Evolutionary conservation across 305 asterid species (phyloP), one percentile per base, ranked within the genome.

Genomic region (Nicotiana rustica): DNA sequence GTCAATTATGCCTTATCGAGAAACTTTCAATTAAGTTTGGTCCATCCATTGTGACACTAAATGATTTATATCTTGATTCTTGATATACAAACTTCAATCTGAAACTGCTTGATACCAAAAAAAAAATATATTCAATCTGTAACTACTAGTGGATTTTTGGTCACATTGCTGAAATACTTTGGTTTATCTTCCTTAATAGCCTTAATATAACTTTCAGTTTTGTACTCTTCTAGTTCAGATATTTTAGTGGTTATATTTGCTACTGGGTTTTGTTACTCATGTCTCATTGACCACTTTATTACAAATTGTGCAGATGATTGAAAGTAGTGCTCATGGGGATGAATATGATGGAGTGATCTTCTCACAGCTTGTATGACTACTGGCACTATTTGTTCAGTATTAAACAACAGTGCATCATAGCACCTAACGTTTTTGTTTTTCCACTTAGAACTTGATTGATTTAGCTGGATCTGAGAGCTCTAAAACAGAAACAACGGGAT

Each of bases 381-480:
- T 82, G 55, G 77, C 78, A n/a, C 79, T 55, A 62, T 67, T 64
- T 80, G 49, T 82, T 79, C 36, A 29, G 36, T 25, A 29, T 10
- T 18, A 52, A n/a, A 52, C n/a, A 75, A 75, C 44, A 29, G 29
- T 29, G 65, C 80, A 15, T 52, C 65, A 15, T 75, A 75, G 64
- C 17, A 75, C 55, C 80, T 52, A 52, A 75, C 17, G 9, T 66
- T 65, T 84, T 83, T 68, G 65, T 78, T 85, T 67, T 67, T 88
- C 77, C 81, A 47, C 85, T 76, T 83, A 96, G 99, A 93, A 95
- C 89, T 89, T 96, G 85, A 95, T 96, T 78, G 99, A 96, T 87
- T 92, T 97, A 85, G 99, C 99, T 83, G 99, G 99, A 83, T 97
- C 99, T 73, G 99, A 97, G 89, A 95, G 99, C 89, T 97, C 99